Evolutionary conservation across 176 grass and related monocot genomes (phyloP), one percentile per base, ranked within the genome.

Genomic region (Stipa capillata): DNA sequence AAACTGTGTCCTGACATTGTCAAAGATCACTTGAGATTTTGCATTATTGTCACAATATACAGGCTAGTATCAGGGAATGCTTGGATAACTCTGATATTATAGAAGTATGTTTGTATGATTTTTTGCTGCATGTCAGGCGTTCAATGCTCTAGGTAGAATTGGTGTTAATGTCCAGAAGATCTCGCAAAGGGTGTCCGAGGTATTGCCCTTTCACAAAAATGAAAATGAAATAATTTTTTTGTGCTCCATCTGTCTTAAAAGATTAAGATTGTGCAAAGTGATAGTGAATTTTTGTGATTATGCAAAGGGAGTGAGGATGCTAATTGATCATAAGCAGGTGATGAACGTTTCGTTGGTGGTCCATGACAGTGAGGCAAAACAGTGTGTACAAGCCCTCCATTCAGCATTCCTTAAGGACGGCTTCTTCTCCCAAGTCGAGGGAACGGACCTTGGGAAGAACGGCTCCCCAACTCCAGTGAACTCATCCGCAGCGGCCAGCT

Each of bases 331-430:
- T 45, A 33, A 20, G 8, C 74, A 97, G 93, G 90, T 97, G 41
- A 43, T 43, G 82, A 97, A 97, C 66, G 90, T 97, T 39, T 97
- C 93, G 11, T 88, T 97, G 79, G 44, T 97, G 20, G 93, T 97
- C 39, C 73, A 97, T 75, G 90, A 97, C 49, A 76, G 70, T 8
- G 93, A 97, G 66, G 93, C 87, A 64, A 90, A 92, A 83, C 76
- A 88, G 56, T 97, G 93, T 56, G 67, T 90, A 15, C 79, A 80
- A 83, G 85, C 85, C 43, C 85, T 97, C 66, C 93, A 97, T 82
- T 88, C 83, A 2, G 78, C 90, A 33, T 97, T 97, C 57, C 90
- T 97, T 65, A 85, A 93, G 85, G 85, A 90, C n/a, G n/a, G n/a
- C n/a, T n/a, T n/a, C n/a, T n/a, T n/a, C n/a, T n/a, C n/a, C n/a